A percentile compares a stretch with the other conserved stretches of the same genome.
These are phyloP conservation scores for Linaria vulgaris DNA, from an alignment of 257 asterid species.

Conservation along the genomic window DNA sequence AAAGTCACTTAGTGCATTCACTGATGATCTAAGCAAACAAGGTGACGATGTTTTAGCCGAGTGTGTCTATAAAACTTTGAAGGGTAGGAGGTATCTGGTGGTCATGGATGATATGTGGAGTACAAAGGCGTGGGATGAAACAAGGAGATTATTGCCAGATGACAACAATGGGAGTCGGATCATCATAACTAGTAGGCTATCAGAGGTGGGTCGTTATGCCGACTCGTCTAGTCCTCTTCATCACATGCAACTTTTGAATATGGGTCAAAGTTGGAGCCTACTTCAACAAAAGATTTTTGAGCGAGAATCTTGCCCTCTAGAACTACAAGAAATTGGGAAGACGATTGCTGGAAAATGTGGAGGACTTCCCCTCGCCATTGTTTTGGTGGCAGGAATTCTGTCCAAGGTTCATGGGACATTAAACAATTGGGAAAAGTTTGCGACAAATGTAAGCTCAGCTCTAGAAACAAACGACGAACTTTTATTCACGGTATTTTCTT, in stretches of 20 bases:
- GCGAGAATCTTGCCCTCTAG: too few species aligned
- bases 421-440: too few species aligned
- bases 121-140: constrained; percentile 5
- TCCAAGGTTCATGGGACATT: too few species aligned
- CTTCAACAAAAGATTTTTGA: too few species aligned
- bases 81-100: constrained; percentile 24
- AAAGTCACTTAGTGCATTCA: neutral
- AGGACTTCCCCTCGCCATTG: too few species aligned
- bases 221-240: neutral
- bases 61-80: too few species aligned
- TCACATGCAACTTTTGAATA: too few species aligned
- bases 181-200: constrained; percentile 9
- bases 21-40: neutral
- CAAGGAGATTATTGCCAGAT: constrained; percentile 8
- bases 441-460: neutral
- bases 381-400: too few species aligned
- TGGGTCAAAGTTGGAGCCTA: too few species aligned
- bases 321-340: too few species aligned
- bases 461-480: neutral
- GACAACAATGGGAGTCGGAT: too few species aligned
- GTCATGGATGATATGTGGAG: constrained; percentile 30
- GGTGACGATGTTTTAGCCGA: constrained; percentile 16
- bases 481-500: constrained; percentile 1
- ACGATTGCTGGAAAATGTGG: too few species aligned
- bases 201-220: neutral